These are phyloP conservation scores for Saccharomycopsis sp. DNA, from an alignment of 805 yeast species.

Conservation along the genomic window DNA sequence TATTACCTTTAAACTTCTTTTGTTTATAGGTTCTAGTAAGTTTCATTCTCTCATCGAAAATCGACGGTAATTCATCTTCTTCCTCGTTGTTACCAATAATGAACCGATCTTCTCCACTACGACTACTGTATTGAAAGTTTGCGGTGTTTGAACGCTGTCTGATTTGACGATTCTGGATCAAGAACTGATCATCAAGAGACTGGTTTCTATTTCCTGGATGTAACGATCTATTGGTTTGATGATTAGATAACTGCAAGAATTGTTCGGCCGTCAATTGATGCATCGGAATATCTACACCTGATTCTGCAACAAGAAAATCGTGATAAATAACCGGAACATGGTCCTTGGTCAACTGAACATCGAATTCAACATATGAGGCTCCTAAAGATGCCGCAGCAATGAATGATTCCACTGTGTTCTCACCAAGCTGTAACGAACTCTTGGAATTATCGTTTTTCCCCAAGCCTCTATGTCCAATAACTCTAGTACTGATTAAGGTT, in stretches of 20 bases:
- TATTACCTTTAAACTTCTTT: slow-evolving; percentile 87
- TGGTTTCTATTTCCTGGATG: neutral
- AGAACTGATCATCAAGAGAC: slow-evolving; percentile 16
- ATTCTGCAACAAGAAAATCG: slow-evolving; percentile 89
- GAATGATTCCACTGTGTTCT: slow-evolving; percentile 89
- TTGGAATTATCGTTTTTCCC: slow-evolving; percentile 76
- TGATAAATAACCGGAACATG: slow-evolving; percentile 89
- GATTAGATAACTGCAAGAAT: slow-evolving; percentile 50
- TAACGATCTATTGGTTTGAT: neutral
- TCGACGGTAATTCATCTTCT: slow-evolving; percentile 24
- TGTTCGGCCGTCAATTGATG: slow-evolving; percentile 86
- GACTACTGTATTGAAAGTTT: neutral
- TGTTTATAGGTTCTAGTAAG: slow-evolving; percentile 83
- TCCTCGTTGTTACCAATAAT: slow-evolving; percentile 11
- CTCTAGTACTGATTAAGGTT: slow-evolving; percentile 78
- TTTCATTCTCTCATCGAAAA: slow-evolving; percentile 56
- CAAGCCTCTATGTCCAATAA: slow-evolving; percentile 92
- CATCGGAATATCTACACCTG: slow-evolving; percentile 96
- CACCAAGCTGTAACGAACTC: slow-evolving; percentile 85
- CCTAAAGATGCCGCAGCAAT: slow-evolving; percentile 95
- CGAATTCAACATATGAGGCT: slow-evolving; percentile 94
- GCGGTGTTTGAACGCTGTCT: slow-evolving; percentile 4
- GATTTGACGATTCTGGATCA: slow-evolving; percentile 11
- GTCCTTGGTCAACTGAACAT: slow-evolving; percentile 92
- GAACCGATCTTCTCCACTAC: slow-evolving; percentile 14